These are phyloP conservation scores for Penicillium bovifimosum DNA, from an alignment of 495 filamentous ascomycete genomes.

Conservation along the genomic window DNA sequence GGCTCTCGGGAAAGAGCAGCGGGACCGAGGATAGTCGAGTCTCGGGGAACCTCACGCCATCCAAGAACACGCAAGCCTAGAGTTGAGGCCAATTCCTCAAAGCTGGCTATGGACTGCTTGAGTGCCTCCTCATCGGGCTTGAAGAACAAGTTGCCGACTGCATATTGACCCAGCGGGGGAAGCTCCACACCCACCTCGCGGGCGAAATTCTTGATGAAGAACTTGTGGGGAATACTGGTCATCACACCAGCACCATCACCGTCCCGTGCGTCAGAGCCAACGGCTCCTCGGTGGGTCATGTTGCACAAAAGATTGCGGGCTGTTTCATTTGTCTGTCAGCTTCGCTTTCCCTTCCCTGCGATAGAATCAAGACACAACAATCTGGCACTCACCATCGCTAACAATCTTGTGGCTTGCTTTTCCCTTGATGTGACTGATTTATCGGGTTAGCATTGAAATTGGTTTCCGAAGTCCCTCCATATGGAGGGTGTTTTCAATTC, in stretches of 20 bases:
- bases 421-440: constrained; percentile 87
- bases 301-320: constrained; percentile 95
- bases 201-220: constrained; percentile 98
- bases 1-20: constrained; percentile 93
- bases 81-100: constrained; percentile 86
- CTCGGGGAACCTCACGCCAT: constrained; percentile 92
- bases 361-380: not conserved
- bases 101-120: constrained; percentile 77
- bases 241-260: constrained; percentile 98
- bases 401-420: constrained; percentile 97
- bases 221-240: constrained; percentile 98
- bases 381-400: constrained; percentile 77
- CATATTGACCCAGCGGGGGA: constrained; percentile 88
- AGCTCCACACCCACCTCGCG: constrained; percentile 80
- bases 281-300: constrained; percentile 99
- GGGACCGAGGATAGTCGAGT: constrained; percentile 88
- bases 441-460: not conserved
- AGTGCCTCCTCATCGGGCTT: constrained; percentile 88
- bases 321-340: constrained; percentile 28
- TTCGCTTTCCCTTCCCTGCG: not conserved
- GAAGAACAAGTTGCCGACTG: constrained; percentile 97
- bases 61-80: constrained; percentile 87
- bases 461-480: constrained; percentile 4
- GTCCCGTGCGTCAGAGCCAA: constrained; percentile 95
- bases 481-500: not conserved